Percentiles rank a stretch among this genome's conserved stretches.
Evolutionary conservation across 441 rosid species (phyloP).

Genomic region (Biscutella laevigata): DNA sequence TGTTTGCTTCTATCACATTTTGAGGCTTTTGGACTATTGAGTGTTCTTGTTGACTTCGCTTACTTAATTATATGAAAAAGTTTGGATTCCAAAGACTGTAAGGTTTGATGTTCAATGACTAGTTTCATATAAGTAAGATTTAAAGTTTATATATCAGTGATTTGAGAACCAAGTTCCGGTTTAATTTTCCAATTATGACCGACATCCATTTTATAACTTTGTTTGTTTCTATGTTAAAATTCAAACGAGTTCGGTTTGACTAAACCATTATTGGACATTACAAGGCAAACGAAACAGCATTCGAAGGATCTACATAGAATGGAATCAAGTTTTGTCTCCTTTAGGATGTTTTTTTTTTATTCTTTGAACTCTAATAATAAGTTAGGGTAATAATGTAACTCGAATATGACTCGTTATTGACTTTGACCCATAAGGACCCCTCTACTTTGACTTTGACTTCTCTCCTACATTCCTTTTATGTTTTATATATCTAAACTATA

Average conservation of each 20-base stretch:
- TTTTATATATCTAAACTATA: too few species aligned
- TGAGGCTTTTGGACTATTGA: conserved; percentile 12
- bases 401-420: conserved; percentile 3
- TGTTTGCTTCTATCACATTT: conserved; percentile 21
- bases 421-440: background rate
- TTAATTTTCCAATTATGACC: too few species aligned
- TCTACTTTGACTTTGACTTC: conserved; percentile 11
- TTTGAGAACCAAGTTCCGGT: too few species aligned
- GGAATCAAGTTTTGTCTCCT: conserved; percentile 7
- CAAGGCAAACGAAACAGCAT: background rate
- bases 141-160: too few species aligned
- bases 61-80: too few species aligned
- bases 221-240: background rate
- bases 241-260: background rate
- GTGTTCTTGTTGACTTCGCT: conserved; percentile 4
- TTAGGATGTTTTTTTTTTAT: background rate
- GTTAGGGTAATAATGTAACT: conserved; percentile 1
- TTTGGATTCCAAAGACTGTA: too few species aligned
- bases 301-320: background rate
- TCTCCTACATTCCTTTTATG: background rate
- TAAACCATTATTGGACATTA: background rate
- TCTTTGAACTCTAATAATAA: too few species aligned
- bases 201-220: background rate
- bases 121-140: too few species aligned
- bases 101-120: too few species aligned